Percentiles rank a stretch among this genome's conserved stretches.
These are phyloP conservation scores for Dichotomocladium elegans DNA, from an alignment of 371 early-diverging fungal genomes.

Conservation along the genomic window DNA sequence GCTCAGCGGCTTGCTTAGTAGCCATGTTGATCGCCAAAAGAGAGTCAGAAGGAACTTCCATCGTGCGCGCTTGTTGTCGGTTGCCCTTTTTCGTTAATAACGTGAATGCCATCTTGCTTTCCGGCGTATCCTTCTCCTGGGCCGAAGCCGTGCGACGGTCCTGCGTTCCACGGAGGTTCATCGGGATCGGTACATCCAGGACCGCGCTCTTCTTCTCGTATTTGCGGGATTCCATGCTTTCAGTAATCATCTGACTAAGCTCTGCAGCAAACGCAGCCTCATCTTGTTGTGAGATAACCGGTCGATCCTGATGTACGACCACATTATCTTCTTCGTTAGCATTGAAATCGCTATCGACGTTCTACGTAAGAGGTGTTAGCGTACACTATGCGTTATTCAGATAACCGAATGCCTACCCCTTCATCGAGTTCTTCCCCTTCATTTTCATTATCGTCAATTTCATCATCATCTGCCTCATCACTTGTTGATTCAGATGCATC, in stretches of 20 bases:
- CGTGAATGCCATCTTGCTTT: conserved; percentile 75
- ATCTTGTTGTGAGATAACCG: conserved; percentile 37
- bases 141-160: conserved; percentile 39
- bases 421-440: conserved; percentile 29
- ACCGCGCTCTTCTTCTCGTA: conserved; percentile 69
- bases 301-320: conserved; percentile 42
- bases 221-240: conserved; percentile 77
- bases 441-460: conserved; percentile 38
- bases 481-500: conserved; percentile 33
- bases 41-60: conserved; percentile 85
- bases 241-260: conserved; percentile 78
- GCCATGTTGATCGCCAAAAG: conserved; percentile 79
- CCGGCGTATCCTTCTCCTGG: conserved; percentile 16
- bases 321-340: conserved; percentile 60
- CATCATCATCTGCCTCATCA: conserved; percentile 49
- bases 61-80: conserved; percentile 71
- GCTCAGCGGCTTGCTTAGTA: conserved; percentile 81
- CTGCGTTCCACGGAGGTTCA: conserved; percentile 54
- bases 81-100: conserved; percentile 90
- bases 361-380: background rate
- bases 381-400: background rate
- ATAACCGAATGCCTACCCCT: background rate
- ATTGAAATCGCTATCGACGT: conserved; percentile 9
- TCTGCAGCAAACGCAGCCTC: conserved; percentile 76
- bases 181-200: conserved; percentile 84